Base-by-base conservation (phyloP, 2,329 filamentous ascomycete genomes). In the Westerdykella ornata region DNA sequence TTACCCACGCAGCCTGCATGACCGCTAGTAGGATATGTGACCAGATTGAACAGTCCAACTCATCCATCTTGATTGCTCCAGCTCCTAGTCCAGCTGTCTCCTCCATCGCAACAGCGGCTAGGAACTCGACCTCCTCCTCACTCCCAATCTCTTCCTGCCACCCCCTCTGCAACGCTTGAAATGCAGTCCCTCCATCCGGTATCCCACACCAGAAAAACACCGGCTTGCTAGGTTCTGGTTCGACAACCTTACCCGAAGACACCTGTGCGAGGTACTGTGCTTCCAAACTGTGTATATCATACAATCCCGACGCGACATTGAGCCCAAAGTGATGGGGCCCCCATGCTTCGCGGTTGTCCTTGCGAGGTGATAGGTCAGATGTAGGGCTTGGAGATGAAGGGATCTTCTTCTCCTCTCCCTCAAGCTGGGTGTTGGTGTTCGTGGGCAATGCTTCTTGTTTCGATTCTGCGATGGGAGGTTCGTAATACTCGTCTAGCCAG, bases 1-100 rank as follows among this genome's bases (percentile, higher is more conserved):
- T 13, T 37, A 44, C 42, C 38, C 41, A 41, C 35, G 42, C 42
- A 37, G 42, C 42, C 38, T 41, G 38, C 42, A 44, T 41, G 38
- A 44, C 42, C 38, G 38, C 42, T 32, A 44, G 42, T 41, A 44
- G 42, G 38, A 44, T 44, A 44, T 44, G 42, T 41, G 42, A 41
- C 38, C 42, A 38, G 20, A 44, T 44, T 41, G 42, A 41, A 41
- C 38, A 44, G 42, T 44, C 38, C 38, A 44, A 38, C 42, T 38
- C 38, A 41, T 44, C 38, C 35, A 44, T 17, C 34, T 44, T 44
- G 35, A 44, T 44, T 44, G 42, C 42, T 38, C 38, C 42, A 35
- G 42, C 37, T 41, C 42, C 42, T 41, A 44, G 13, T 41, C 38
- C 42, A 20, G 38, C 42, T 41, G 38, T 44, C 42, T 44, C 42